Evolutionary conservation across 257 asterid genomes (phyloP), one percentile per base, ranked within the genome.

Genomic region (Solanum okadae): DNA sequence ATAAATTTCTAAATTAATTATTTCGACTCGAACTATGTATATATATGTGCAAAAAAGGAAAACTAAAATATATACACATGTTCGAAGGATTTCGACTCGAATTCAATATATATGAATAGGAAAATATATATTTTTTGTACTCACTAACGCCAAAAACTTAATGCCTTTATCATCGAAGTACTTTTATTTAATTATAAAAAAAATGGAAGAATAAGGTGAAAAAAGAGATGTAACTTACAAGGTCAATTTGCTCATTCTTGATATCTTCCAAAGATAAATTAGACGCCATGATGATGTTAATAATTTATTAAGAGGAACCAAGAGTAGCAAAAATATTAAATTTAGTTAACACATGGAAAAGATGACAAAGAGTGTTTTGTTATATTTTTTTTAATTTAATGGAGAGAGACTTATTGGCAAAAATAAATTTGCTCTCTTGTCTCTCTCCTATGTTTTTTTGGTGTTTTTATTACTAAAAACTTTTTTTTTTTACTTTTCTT

Each of bases 161-260:
- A 56, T 6, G 25, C 65, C 65, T 56, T 56, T 56, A 49, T 49
- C 59, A 14, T 15, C 1, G 22, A 22, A 49, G 22, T 49, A 56
- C 65, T 42, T 42, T 42, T 18, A 42, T 56, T 18, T 56, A 18
- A 18, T 56, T 6, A 56, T 52, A 2, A 56, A 56, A 56, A 18
- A 52, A 52, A 52, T 18, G 10, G 4, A 52, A 52, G n/a, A 52
- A 52, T 52, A 52, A 16, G 9, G 23, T 52, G 23, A 56, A 18
- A 56, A 56, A 56, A 56, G 67, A 56, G n/a, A 56, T 76, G 5
- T 82, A 16, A 88, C 95, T 92, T 93, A 95, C 98, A 12, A 95
- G 94, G 86, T 95, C 98, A 72, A 93, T 68, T 71, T 88, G 90
- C 88, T 95, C 96, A 84, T 94, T 95, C 84, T 91, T 93, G 12